A percentile compares a stretch with the other conserved stretches of the same genome.
phyloP scores from a whole-genome alignment of 192 early-diverging fungal genomes.

The Jimgerdemannia lactiflua region DNA sequence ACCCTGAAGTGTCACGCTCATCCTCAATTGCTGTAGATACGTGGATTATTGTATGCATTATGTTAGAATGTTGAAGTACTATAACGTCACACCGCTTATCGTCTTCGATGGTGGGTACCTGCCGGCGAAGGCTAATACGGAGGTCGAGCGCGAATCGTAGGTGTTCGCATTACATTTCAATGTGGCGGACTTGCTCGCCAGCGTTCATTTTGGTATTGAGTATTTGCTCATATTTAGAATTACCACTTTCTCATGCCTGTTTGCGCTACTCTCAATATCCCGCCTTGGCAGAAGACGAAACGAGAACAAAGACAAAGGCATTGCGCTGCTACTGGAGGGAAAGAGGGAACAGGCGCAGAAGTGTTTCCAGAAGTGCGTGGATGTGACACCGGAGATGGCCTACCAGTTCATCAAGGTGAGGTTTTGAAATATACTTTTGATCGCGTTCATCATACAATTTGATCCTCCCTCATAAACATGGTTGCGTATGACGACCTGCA shows the following conservation, averaged over 20 bases:
- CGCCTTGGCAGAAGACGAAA: conserved; percentile 43
- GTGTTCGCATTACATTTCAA: not conserved
- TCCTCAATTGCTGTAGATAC: conserved; percentile 54
- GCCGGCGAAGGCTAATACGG: conserved; percentile 81
- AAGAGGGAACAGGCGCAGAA: conserved; percentile 68
- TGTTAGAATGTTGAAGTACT: conserved; percentile 66
- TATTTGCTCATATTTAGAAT: not conserved
- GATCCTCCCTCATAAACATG: no score
- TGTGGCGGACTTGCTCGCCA: no score
- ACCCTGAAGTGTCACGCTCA: not conserved
- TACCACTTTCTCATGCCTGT: not conserved
- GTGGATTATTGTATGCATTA: conserved; percentile 77
- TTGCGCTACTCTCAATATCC: no score
- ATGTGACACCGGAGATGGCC: conserved; percentile 88
- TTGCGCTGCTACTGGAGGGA: conserved; percentile 49
- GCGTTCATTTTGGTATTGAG: not conserved
- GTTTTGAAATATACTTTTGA: not conserved
- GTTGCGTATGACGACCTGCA: not conserved
- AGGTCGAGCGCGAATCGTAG: conserved; percentile 57
- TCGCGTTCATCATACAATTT: not conserved
- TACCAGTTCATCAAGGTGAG: conserved; percentile 67
- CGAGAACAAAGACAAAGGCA: conserved; percentile 53
- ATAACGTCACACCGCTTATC: conserved; percentile 74
- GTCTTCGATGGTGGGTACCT: conserved; percentile 95
- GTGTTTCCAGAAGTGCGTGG: conserved; percentile 68